A percentile compares a stretch with the other conserved stretches of the same genome.
Conservation (phyloP, 106 monocot species). For the Phalaenopsis equestris region DNA sequence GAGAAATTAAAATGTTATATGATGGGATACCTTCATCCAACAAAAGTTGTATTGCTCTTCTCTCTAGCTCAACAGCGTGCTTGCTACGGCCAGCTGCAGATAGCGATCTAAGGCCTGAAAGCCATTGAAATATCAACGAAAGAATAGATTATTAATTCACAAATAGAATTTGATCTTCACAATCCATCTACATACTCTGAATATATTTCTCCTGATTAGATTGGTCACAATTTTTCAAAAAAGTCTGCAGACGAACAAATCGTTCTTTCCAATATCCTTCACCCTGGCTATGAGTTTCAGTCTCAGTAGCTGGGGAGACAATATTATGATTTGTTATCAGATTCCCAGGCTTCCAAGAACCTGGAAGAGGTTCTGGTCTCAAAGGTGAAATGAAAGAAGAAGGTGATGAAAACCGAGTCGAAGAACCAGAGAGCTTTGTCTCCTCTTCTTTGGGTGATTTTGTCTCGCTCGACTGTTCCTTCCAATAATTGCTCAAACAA, state of each 20-base stretch:
- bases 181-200: slow-evolving; percentile 11
- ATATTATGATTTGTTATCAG: slow-evolving; percentile 7
- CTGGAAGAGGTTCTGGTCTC: background rate
- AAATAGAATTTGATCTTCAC: background rate
- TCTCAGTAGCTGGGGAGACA: background rate
- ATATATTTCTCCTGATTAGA: slow-evolving; percentile 80
- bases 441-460: slow-evolving; percentile 8
- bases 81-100: slow-evolving; percentile 13
- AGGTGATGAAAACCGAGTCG: background rate
- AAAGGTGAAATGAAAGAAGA: slow-evolving; percentile 3
- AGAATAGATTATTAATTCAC: background rate
- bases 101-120: slow-evolving; percentile 18
- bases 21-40: slow-evolving; percentile 20
- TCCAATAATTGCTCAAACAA: slow-evolving; percentile 10
- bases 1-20: background rate
- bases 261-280: slow-evolving; percentile 60
- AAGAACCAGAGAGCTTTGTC: background rate
- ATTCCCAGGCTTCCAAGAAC: slow-evolving; percentile 12
- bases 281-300: slow-evolving; percentile 7
- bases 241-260: slow-evolving; percentile 61
- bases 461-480: slow-evolving; percentile 1
- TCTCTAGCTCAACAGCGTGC: slow-evolving; percentile 21
- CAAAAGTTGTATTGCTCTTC: slow-evolving; percentile 19
- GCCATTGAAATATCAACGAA: slow-evolving; percentile 1
- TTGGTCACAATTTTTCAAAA: slow-evolving; percentile 65